Conservation (phyloP, 2,329 filamentous ascomycete genomes). For the Parastagonospora nodorum region DNA sequence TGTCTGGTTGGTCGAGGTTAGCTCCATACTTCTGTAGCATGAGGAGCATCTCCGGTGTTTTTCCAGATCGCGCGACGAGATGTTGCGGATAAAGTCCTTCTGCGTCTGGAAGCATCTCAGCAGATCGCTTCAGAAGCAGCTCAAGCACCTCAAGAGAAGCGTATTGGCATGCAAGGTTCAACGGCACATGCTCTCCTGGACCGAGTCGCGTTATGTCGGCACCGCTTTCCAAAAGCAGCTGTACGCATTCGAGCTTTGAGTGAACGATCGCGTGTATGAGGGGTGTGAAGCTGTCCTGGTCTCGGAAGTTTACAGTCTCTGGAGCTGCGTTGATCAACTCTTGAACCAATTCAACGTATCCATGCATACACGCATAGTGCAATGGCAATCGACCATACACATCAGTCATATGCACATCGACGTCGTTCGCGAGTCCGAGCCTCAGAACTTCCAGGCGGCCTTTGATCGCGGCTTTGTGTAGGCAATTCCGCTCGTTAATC, state of each 20-base stretch:
- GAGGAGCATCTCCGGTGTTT: slow-evolving; percentile 77
- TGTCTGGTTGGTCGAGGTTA: slow-evolving; percentile 89
- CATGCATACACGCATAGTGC: slow-evolving; percentile 96
- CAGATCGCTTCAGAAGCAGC: slow-evolving; percentile 78
- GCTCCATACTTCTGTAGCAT: slow-evolving; percentile 85
- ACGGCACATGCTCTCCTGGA: slow-evolving; percentile 87
- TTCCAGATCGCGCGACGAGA: slow-evolving; percentile 86
- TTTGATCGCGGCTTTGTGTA: slow-evolving; percentile 96
- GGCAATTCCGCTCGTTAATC: slow-evolving; percentile 94
- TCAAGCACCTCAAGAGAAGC: slow-evolving; percentile 84
- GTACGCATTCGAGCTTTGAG: slow-evolving; percentile 78
- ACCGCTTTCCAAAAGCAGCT: slow-evolving; percentile 74
- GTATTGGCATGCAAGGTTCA: slow-evolving; percentile 94
- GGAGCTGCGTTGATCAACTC: slow-evolving; percentile 71
- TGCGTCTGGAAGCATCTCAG: slow-evolving; percentile 86
- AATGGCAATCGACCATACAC: slow-evolving; percentile 93
- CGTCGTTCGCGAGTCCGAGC: slow-evolving; percentile 73
- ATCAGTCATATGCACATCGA: slow-evolving; percentile 80
- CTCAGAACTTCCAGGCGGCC: slow-evolving; percentile 79
- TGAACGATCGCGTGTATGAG: slow-evolving; percentile 95
- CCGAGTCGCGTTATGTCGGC: slow-evolving; percentile 86
- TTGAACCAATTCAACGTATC: slow-evolving; percentile 81
- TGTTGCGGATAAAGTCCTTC: slow-evolving; percentile 98
- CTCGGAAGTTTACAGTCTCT: slow-evolving; percentile 81
- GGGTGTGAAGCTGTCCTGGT: slow-evolving; percentile 97